Evolutionary conservation across 2,329 filamentous ascomycete species (phyloP).

Genomic region (Coniella lustricola): DNA sequence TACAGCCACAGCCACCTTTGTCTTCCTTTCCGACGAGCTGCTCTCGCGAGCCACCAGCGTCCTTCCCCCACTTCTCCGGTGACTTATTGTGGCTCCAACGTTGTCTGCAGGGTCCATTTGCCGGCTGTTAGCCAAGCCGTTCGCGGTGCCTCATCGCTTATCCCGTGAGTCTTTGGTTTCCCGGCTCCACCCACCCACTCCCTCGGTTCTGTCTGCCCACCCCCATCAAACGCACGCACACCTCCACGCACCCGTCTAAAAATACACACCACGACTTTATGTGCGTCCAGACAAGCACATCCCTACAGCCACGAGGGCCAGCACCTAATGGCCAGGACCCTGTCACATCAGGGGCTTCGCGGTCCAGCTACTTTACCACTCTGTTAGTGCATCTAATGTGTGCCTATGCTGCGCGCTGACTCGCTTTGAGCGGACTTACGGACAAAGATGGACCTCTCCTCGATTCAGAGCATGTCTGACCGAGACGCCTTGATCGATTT

Average conservation of each 20-base stretch:
- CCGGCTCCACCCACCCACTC: neutral
- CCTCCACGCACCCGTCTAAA: neutral
- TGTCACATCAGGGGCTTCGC: neutral
- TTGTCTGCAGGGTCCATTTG: constrained; percentile 6
- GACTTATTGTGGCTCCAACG: constrained; percentile 9
- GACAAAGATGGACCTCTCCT: constrained; percentile 13
- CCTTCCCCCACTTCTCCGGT: constrained; percentile 6
- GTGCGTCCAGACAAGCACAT: neutral
- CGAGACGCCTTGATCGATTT: constrained; percentile 11
- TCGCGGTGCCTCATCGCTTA: neutral
- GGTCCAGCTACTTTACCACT: neutral
- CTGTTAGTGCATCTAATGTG: too few species aligned
- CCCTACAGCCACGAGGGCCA: too few species aligned
- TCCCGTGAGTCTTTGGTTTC: constrained; percentile 3
- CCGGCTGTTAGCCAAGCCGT: too few species aligned
- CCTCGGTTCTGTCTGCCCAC: constrained; percentile 7
- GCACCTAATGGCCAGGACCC: too few species aligned
- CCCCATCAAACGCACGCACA: neutral
- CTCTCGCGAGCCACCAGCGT: constrained; percentile 6
- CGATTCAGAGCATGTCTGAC: constrained; percentile 6
- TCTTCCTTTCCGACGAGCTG: constrained; percentile 13
- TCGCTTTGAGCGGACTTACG: neutral
- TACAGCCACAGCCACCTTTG: constrained; percentile 3
- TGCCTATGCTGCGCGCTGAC: constrained; percentile 2
- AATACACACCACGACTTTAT: neutral